phyloP scores from a whole-genome alignment of 2,329 filamentous ascomycete species.

The Clathrospora elynae region DNA sequence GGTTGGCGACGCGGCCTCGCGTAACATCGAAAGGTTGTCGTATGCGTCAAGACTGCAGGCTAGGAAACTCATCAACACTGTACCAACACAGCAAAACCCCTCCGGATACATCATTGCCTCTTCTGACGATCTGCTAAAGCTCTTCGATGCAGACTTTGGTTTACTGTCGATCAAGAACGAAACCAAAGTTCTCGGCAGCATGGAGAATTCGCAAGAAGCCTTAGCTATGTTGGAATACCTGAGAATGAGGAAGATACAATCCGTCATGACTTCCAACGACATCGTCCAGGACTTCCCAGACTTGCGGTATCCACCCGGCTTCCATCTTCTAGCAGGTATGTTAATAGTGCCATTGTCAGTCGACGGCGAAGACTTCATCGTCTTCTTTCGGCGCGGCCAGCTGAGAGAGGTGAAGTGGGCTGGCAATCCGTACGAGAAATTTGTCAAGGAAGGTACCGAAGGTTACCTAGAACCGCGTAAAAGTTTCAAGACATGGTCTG shows the following conservation, averaged over 20 bases:
- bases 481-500: constrained; percentile 80
- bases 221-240: constrained; percentile 85
- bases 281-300: constrained; percentile 79
- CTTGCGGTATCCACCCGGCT: constrained; percentile 77
- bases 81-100: constrained; percentile 78
- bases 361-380: constrained; percentile 81
- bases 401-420: constrained; percentile 81
- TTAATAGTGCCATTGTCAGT: constrained; percentile 80
- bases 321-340: constrained; percentile 76
- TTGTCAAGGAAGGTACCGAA: constrained; percentile 71
- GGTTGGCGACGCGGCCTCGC: constrained; percentile 81
- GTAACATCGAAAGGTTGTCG: constrained; percentile 85
- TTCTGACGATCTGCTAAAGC: constrained; percentile 79
- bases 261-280: constrained; percentile 79
- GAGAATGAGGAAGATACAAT: constrained; percentile 72
- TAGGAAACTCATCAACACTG: constrained; percentile 84
- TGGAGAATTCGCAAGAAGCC: constrained; percentile 79
- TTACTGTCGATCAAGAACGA: constrained; percentile 84
- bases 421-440: constrained; percentile 83
- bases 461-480: constrained; percentile 77
- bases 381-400: constrained; percentile 83
- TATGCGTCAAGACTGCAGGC: constrained; percentile 85
- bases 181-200: constrained; percentile 78
- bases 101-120: constrained; percentile 90
- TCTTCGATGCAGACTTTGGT: constrained; percentile 88